Percentiles rank a stretch among this genome's conserved stretches.
These are phyloP conservation scores for Dryadomyces quercus-mongolicae DNA, from an alignment of 2,329 filamentous ascomycete genomes.

Conservation along the genomic window DNA sequence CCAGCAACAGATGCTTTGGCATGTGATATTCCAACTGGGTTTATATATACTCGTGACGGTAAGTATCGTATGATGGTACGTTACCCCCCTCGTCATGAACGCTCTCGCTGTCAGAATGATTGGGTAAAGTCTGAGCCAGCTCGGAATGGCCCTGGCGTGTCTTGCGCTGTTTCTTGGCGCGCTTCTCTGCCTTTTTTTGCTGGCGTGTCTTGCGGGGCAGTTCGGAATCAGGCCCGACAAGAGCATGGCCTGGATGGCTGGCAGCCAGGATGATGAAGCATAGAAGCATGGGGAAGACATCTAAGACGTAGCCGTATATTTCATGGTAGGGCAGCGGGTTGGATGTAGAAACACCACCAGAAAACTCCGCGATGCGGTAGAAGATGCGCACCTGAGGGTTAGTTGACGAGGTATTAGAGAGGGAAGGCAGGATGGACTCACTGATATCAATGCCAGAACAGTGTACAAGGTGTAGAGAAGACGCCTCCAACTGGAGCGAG, in stretches of 20 bases:
- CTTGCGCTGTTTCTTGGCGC: conserved; percentile 4
- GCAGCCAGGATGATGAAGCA: conserved; percentile 26
- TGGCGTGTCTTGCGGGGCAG: conserved; percentile 28
- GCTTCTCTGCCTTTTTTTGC: conserved; percentile 26
- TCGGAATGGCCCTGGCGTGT: not conserved
- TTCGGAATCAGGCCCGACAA: conserved; percentile 31
- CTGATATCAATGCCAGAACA: conserved; percentile 23
- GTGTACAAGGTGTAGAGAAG: conserved; percentile 22
- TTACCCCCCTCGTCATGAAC: not conserved
- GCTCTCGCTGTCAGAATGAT: not conserved
- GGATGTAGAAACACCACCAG: conserved; percentile 26
- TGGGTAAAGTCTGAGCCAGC: not conserved
- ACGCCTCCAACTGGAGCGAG: conserved; percentile 19
- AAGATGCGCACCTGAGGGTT: conserved; percentile 38
- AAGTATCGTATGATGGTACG: not conserved
- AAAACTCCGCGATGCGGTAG: conserved; percentile 47
- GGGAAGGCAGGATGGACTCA: conserved; percentile 13
- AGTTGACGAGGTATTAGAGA: conserved; percentile 4
- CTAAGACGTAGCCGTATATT: conserved; percentile 35
- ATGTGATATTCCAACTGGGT: no score
- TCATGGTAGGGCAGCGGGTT: conserved; percentile 37
- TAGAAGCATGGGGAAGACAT: conserved; percentile 44
- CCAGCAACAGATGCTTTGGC: no score
- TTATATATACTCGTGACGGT: not conserved
- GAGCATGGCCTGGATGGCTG: conserved; percentile 34